Base-by-base conservation (phyloP, 2,329 filamentous ascomycete species). In the Fusarium sp. region DNA sequence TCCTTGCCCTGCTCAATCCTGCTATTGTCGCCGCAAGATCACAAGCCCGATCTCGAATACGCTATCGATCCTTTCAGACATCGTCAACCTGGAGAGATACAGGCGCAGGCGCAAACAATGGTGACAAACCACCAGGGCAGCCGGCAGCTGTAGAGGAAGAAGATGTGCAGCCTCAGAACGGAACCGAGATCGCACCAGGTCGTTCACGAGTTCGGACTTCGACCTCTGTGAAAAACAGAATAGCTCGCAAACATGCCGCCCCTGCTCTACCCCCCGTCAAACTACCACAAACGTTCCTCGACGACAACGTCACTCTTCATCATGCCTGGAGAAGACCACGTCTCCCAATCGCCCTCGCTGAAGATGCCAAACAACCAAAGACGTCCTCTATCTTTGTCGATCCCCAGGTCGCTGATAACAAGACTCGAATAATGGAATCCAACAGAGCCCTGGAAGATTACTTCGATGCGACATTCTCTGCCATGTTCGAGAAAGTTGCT, bases 261-360 rank as follows among this genome's bases (percentile, higher is more conserved):
- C 80, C 82, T 31, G 82, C 83, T 48, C 73, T 89, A 16, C 88
- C 88, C n/a, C 82, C 84, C 5, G 81, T 89, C 27, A 82, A 85
- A 55, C 80, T 93, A 19, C 89, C 91, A 2, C 79, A 84, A 62
- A 86, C 84, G 79, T 93, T 92, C 69, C 79, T 89, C 59, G 80
- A 86, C 42, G 79, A 82, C 25, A 87, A 87, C 60, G 84, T 92
- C 42, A 77, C 68, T 18, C 62, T 80, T 29, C 76, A 78, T 55
- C 33, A 73, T 51, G n/a, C 60, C n/a, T 62, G 63, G n/a, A 69
- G 46, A 19, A 76, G 75, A 51, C 81, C 80, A 23, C 66, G 68
- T 15, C 73, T 82, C 16, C 80, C 81, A 10, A 56, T 64, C 37
- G 80, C 80, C 23, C 75, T 82, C 18, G 66, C 69, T 21, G 77